Conservation (phyloP, 345 rosid species). For the Gossypium australe region DNA sequence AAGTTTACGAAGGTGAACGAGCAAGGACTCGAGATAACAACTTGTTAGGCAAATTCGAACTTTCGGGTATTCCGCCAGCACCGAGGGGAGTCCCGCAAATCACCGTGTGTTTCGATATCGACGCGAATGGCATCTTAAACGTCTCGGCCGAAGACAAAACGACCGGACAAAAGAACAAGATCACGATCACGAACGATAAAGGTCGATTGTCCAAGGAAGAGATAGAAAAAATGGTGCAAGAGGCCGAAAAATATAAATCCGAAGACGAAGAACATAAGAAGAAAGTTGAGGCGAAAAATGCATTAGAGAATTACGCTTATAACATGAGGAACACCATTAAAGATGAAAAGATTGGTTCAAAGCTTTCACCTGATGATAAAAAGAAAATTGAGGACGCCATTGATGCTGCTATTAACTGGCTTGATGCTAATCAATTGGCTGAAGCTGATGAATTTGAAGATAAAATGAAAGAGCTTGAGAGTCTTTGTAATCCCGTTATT, state of each 20-base stretch:
- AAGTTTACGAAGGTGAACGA: constrained; percentile 27
- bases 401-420: constrained; percentile 48
- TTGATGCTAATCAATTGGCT: constrained; percentile 49
- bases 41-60: constrained; percentile 38
- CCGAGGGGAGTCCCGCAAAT: constrained; percentile 33
- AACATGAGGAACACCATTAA: constrained; percentile 59
- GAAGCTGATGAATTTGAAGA: constrained; percentile 60
- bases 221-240: constrained; percentile 62
- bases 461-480: constrained; percentile 60
- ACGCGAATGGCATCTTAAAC: constrained; percentile 40
- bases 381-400: constrained; percentile 59
- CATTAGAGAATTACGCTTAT: constrained; percentile 39
- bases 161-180: constrained; percentile 64
- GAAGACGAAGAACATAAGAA: constrained; percentile 63
- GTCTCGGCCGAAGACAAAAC: constrained; percentile 65
- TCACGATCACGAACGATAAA: constrained; percentile 59
- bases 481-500: constrained; percentile 55
- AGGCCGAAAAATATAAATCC: constrained; percentile 58
- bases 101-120: constrained; percentile 11
- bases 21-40: constrained; percentile 31
- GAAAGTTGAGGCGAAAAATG: constrained; percentile 61
- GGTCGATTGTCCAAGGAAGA: constrained; percentile 57
- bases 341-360: constrained; percentile 48
- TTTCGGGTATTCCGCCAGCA: constrained; percentile 41
- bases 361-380: constrained; percentile 47